Evolutionary conservation across 2,329 filamentous ascomycete species (phyloP), one percentile per base, ranked within the genome.

Genomic region (Colletotrichum lentis): DNA sequence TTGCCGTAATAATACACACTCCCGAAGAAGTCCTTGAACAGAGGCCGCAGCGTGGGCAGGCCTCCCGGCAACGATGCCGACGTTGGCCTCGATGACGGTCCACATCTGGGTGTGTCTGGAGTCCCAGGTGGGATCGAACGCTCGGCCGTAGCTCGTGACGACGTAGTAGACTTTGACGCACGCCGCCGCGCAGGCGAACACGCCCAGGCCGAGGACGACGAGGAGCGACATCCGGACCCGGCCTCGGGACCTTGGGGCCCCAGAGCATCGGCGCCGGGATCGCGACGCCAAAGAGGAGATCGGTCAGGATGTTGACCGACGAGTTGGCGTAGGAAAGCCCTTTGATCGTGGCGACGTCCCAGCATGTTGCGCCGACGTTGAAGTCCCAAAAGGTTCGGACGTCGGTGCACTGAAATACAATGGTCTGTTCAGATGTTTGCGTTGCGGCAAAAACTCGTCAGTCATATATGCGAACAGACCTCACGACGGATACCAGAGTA

Each of bases 321-420:
- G 75, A 73, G 69, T 83, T 82, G 22, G 79, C 78, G 66, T 83
- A 84, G 12, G 79, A 79, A 2, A 86, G 73, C 0, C 72, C 76
- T 37, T 81, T 76, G 5, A 85, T 73, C 0, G 79, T 82, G 1
- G 57, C 54, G 6, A 73, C 66, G 0, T 75, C 64, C 79, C 82
- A 86, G 69, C 84, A 86, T 1, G 74, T 78, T 0, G 77, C 74
- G 11, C 77, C 72, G 2, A 81, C 75, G 0, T 71, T 73, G 0
- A 46, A 52, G 69, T 86, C 81, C 83, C 83, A 86, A 35, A 80
- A 76, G 0, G 80, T 69, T 6, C 78, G 76, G 1, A 85, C 73
- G 49, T 85, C 77, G 6, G 77, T 79, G 56, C 84, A 86, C 66
- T 86, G 83, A 1, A 85, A 73, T 2, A 85, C 64, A 1, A 85